These are phyloP conservation scores for Fusarium praegraminearum DNA, from an alignment of 2,329 filamentous ascomycete genomes.

Conservation along the genomic window DNA sequence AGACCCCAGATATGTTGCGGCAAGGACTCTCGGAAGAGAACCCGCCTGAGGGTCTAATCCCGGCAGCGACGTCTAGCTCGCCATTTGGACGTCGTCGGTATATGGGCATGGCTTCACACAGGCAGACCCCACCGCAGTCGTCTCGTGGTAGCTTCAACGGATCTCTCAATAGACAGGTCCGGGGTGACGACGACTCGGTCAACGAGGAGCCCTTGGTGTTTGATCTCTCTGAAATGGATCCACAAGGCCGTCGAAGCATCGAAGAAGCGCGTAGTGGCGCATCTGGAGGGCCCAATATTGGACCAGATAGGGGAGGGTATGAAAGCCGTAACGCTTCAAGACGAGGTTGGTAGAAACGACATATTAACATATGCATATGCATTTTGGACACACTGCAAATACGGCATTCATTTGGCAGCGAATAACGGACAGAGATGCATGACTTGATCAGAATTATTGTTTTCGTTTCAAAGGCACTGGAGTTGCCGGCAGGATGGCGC, in stretches of 20 bases:
- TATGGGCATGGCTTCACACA: conserved; percentile 56
- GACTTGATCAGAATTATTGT: conserved; percentile 15
- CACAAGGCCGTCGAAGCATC: conserved; percentile 67
- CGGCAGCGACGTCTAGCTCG: conserved; percentile 56
- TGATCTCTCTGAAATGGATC: conserved; percentile 78
- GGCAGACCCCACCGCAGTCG: conserved; percentile 59
- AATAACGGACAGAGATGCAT: conserved; percentile 1
- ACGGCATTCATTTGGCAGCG: conserved; percentile 11
- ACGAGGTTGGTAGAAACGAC: conserved; percentile 53
- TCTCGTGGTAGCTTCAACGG: conserved; percentile 61
- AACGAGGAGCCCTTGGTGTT: conserved; percentile 79
- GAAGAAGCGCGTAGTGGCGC: conserved; percentile 63
- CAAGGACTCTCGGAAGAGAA: conserved; percentile 61
- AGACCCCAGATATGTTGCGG: conserved; percentile 55
- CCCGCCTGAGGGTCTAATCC: conserved; percentile 60
- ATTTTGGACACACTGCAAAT: conserved; percentile 19
- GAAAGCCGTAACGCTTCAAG: conserved; percentile 55
- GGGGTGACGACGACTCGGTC: conserved; percentile 62
- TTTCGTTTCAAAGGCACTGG: conserved; percentile 31
- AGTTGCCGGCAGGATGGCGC: conserved; percentile 36
- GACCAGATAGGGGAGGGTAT: conserved; percentile 55
- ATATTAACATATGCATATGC: conserved; percentile 18
- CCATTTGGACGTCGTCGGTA: conserved; percentile 63
- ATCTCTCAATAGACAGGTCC: conserved; percentile 54
- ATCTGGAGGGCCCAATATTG: conserved; percentile 49